Conservation (phyloP, 805 yeast genomes). For the Metschnikowia proteae region DNA sequence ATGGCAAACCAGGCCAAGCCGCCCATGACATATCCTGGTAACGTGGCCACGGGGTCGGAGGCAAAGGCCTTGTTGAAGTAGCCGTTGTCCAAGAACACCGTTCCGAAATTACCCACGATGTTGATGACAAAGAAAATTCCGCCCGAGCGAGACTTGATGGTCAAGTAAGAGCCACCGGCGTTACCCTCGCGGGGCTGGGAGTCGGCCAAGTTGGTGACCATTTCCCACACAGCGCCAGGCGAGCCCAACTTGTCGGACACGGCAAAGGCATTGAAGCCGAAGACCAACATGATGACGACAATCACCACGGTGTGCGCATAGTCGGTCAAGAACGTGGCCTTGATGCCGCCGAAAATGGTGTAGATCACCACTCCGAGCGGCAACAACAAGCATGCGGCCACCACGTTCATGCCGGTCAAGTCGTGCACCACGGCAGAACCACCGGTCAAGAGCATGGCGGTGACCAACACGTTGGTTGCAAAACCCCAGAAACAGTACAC, state of each 20-base stretch:
- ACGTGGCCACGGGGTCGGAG: constrained; percentile 74
- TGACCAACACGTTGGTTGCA: constrained; percentile 84
- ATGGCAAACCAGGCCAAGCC: constrained; percentile 91
- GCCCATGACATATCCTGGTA: constrained; percentile 85
- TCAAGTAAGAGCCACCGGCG: constrained; percentile 80
- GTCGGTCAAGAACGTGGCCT: constrained; percentile 45
- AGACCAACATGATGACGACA: constrained; percentile 71
- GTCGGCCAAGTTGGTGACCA: constrained; percentile 56
- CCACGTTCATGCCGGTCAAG: constrained; percentile 78
- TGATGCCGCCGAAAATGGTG: constrained; percentile 43
- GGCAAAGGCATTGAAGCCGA: constrained; percentile 77
- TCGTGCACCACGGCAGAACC: constrained; percentile 81
- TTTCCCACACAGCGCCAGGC: constrained; percentile 76
- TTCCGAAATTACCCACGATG: constrained; percentile 85
- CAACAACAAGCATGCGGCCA: constrained; percentile 76
- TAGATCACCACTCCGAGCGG: constrained; percentile 69
- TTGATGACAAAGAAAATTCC: constrained; percentile 87
- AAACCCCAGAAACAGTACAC: constrained; percentile 75
- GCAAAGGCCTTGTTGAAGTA: constrained; percentile 90
- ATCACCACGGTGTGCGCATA: constrained; percentile 52
- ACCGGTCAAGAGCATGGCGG: constrained; percentile 89
- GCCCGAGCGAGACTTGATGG: constrained; percentile 81
- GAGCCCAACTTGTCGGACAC: constrained; percentile 71
- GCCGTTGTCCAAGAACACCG: constrained; percentile 82
- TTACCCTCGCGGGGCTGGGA: constrained; percentile 71